Conservation (phyloP, 2,329 filamentous ascomycete genomes). For the Fusarium floridanum region DNA sequence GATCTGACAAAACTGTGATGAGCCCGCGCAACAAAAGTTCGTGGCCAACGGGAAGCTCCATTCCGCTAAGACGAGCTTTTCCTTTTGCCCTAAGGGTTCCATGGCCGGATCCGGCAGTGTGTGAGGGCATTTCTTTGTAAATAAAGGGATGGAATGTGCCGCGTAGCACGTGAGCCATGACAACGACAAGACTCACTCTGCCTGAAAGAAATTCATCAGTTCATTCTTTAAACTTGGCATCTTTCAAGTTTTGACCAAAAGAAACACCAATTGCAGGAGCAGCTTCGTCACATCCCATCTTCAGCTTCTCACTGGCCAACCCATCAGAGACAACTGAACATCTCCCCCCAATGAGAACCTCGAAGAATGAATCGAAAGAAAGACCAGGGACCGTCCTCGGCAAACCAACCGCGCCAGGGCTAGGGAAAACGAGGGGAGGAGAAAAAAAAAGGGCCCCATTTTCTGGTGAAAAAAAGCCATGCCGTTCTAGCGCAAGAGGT, state of each 20-base stretch:
- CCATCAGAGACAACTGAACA: conserved; percentile 28
- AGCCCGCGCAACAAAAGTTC: not conserved
- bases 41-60: conserved; percentile 5
- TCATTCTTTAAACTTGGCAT: not conserved
- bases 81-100: not conserved
- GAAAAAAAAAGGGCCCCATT: conserved; percentile 14
- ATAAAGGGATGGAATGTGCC: conserved; percentile 28
- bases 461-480: conserved; percentile 36
- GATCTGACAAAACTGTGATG: not conserved
- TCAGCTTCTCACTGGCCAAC: conserved; percentile 4
- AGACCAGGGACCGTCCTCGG: conserved; percentile 1
- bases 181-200: conserved; percentile 12
- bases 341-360: conserved; percentile 21
- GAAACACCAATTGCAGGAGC: not conserved
- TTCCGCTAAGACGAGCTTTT: not conserved
- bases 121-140: not conserved
- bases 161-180: conserved; percentile 11
- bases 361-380: conserved; percentile 14
- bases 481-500: conserved; percentile 39
- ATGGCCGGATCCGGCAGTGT: not conserved
- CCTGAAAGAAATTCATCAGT: not conserved
- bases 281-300: not conserved
- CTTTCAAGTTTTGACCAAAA: not conserved
- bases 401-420: conserved; percentile 21
- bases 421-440: not conserved